Base-by-base conservation (phyloP, 2,329 filamentous ascomycete genomes). In the Epichloe sp. region DNA sequence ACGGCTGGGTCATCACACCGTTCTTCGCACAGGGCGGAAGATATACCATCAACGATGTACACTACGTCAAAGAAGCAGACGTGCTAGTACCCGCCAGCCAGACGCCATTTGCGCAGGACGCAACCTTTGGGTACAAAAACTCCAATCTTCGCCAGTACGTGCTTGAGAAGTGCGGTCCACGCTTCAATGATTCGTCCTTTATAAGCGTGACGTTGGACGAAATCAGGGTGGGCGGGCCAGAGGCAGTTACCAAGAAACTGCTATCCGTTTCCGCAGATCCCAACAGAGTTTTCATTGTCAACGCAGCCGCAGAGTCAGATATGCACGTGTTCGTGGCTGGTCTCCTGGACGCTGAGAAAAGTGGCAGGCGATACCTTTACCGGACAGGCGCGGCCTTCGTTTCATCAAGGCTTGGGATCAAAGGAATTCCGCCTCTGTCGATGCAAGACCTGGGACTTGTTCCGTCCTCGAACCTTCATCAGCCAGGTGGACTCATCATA, bases 1-100 rank as follows among this genome's bases (percentile, higher is more conserved):
- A 78, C 55, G 73, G 69, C 0, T 76, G 75, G 69, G 64, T 80
- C 3, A 62, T 80, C 1, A 72, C 75, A 0, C 77, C 77, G 0
- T 79, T 79, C 59, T 81, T 80, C 62, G 65, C 71, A 23, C 76
- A 80, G 58, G 77, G 77, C 12, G 76, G 77, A 0, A 63, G 77
- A 3, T 73, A 72, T 45, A 80, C 77, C 0, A 74, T 79, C 35
- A 57, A 74, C 31, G 71, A 80, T 58, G 68, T 79, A 3, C 77
- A 80, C 58, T 80, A 80, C 53, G 75, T 80, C n/a, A 69, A 70
- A 5, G 75, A 79, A 50, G 71, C 68, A 1, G 70, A 72, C 4
- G 56, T 49, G 11, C 54, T 63, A 1, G 56, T 63, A 1, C 60
- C 77, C 0, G 76, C 75, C 0, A 71, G 67, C 0, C 64, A 71